Percentiles rank a stretch among this genome's conserved stretches.
phyloP scores from a whole-genome alignment of 2,329 filamentous ascomycete species.

The Fulvia fulva region DNA sequence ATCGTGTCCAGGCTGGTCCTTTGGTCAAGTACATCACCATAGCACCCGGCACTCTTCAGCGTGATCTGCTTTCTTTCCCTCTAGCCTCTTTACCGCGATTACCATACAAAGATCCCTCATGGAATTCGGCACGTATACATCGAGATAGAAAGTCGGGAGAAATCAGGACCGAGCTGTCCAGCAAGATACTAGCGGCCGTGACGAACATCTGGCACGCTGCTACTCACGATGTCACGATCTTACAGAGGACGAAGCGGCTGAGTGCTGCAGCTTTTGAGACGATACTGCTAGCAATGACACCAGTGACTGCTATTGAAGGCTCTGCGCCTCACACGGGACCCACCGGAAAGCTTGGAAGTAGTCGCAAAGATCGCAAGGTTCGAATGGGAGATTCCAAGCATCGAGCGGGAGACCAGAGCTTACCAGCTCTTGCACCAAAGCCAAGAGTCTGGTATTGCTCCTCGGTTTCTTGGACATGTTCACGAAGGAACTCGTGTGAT shows the following conservation, averaged over 20 bases:
- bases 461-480: slow-evolving; percentile 8
- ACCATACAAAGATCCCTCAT: not conserved
- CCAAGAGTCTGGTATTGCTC: not conserved
- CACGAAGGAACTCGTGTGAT: slow-evolving; percentile 9
- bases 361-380: slow-evolving; percentile 7
- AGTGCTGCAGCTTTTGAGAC: not conserved
- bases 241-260: not conserved
- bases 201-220: not conserved
- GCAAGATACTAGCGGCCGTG: not conserved
- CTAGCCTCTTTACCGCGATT: not conserved
- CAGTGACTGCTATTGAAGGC: not conserved
- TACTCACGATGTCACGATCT: not conserved
- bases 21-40: not conserved
- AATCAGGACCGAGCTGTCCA: not conserved
- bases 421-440: not conserved
- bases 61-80: not conserved
- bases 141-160: not conserved
- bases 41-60: not conserved
- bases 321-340: not conserved
- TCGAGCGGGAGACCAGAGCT: slow-evolving; percentile 7
- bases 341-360: not conserved
- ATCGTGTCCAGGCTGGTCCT: not conserved
- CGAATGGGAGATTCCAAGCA: slow-evolving; percentile 8
- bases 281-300: not conserved
- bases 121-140: not conserved